Base-by-base conservation (phyloP, 352 stramenopile genomes). In the Phytopythium chamaehyphon region DNA sequence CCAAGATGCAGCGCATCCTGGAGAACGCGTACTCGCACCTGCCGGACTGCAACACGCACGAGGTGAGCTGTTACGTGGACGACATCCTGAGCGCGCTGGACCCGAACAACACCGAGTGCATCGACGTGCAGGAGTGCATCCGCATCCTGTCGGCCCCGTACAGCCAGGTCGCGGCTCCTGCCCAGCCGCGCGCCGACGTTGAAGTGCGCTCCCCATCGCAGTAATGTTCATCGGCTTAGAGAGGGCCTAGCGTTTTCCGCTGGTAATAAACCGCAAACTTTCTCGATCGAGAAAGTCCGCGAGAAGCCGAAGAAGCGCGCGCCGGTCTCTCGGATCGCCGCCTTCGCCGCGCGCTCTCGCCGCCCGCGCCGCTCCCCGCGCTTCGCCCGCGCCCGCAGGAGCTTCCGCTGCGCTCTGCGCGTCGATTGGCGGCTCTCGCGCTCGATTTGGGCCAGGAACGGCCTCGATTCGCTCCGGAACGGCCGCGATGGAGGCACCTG, bases 41-140 rank as follows among this genome's bases (percentile, higher is more conserved):
- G 3, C 66, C 73, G 19, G 76, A 85, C 61, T 81, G 71, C 59
- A 85, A 88, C 61, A 66, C 74, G 51, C 71, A 85, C 59, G 73
- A 87, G 61, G 73, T 87, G 52, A 85, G 71, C 54, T 85, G 71
- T 59, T 84, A 78, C 43, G 73, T 88, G 23, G 73, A 88, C 62
- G 76, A 84, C 54, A 83, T 85, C 44, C 53, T 88, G 35, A 88
- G 69, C 38, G 69, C 73, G 18, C 64, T 88, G 23, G 73, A 88
- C 39, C 73, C 76, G 14, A 77, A 85, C 62, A 82, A 83, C 54
- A 84, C 76, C 56, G 76, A 87, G 54, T 85, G 73, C 61, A 81
- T 87, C 42, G 76, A 85, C 44, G 71, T 84, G 18, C 76, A 85
- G 31, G 76, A 88, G 40, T 85, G 76, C 47, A 83, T 88, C 35